Base-by-base conservation (phyloP, 208 protist species). In the Wallacemonas rigidus region DNA sequence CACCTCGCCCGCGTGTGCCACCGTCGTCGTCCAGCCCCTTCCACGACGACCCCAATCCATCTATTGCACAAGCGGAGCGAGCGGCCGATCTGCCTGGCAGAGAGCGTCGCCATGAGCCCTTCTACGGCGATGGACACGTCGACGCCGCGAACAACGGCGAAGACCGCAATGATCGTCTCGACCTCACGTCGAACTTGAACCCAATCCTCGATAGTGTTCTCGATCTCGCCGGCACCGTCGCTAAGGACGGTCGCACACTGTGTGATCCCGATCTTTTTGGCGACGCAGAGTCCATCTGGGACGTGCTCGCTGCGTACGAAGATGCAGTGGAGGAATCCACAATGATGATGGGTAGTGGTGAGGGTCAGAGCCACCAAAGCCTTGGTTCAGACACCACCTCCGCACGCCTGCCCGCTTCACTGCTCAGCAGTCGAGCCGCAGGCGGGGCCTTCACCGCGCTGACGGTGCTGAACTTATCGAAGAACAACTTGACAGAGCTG, bases 101-200 rank as follows among this genome's bases (percentile, higher is more conserved):
- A n/a, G 40, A 55, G 8, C 40, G 26, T 45, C 26, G 51, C 39
- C 7, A 65, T 2, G 51, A 74, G 15, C 60, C 60, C 40, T 51
- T 65, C 60, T 65, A 65, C 60, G 60, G 40, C 12, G 36, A 39
- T n/a, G 3, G 7, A 5, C 11, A 65, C 45, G 45, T 14, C 45
- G 45, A 50, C 45, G 45, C 26, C 26, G 26, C 26, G n/a, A n/a
- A 39, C 57, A n/a, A 65, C 38, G 60, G 79, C 47, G 70, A 45
- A 0, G 81, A 87, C 26, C 62, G 71, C 64, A 79, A 90, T 44
- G 87, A 92, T 43, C 65, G 77, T 0, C 58, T 95, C 3, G 88
- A 95, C 68, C 12, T 96, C n/a, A 87, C 83, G 0, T 76, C 85
- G 4, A 93, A 96, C 54, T 77, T 96, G 7, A 93, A 75, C 63